These are phyloP conservation scores for Arthrobotrys entomopaga DNA, from an alignment of 2,329 filamentous ascomycete species.

Conservation along the genomic window DNA sequence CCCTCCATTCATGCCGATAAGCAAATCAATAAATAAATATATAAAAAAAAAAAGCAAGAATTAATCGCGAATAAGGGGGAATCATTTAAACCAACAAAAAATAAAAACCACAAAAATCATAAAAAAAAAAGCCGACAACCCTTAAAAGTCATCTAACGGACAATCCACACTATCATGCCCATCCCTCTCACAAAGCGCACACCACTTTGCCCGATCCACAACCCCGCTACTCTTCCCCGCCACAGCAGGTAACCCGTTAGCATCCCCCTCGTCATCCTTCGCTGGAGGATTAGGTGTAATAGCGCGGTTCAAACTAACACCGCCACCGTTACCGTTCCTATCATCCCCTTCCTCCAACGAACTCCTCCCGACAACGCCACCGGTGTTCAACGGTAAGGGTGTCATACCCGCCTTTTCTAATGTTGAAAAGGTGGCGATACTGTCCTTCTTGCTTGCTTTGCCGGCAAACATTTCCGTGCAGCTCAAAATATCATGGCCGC, in stretches of 20 bases:
- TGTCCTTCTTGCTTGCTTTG: conserved; percentile 54
- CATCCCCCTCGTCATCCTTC: conserved; percentile 68
- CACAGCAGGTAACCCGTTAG: conserved; percentile 71
- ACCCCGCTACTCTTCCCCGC: conserved; percentile 81
- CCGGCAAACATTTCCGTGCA: conserved; percentile 86
- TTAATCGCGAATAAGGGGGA: not conserved
- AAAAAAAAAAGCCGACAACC: not conserved
- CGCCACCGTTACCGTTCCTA: conserved; percentile 36
- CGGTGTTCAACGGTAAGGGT: conserved; percentile 45
- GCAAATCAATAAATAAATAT: not conserved
- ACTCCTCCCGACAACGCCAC: conserved; percentile 40
- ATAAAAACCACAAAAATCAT: not conserved
- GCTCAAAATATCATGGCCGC: conserved; percentile 90
- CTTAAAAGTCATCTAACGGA: conserved; percentile 82
- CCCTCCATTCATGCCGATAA: not conserved
- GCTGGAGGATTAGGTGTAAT: conserved; percentile 59
- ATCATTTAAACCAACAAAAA: not conserved
- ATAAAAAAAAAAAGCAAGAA: not conserved
- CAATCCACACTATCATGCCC: conserved; percentile 97
- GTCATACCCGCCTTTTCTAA: conserved; percentile 53
- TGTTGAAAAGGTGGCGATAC: conserved; percentile 45
- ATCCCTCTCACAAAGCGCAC: conserved; percentile 93
- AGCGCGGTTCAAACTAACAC: conserved; percentile 43
- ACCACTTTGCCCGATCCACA: conserved; percentile 90
- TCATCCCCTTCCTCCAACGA: conserved; percentile 47